Conservation (phyloP, 73 alveolate species). For the Strombidium stylifer region DNA sequence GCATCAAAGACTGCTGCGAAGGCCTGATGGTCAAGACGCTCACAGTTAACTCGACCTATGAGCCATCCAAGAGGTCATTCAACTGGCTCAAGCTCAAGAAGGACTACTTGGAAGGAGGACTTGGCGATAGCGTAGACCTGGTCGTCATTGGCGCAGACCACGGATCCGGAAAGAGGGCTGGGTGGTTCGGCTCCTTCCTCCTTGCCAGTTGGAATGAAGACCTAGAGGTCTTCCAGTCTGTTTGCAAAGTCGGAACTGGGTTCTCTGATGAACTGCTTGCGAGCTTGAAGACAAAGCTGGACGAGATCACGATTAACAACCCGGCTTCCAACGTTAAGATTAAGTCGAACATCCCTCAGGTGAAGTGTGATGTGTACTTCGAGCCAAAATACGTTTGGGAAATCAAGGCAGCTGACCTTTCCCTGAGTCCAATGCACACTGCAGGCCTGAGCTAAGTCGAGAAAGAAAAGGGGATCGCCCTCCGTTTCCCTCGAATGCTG, state of each 20-base stretch:
- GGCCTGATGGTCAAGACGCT: conserved; percentile 99
- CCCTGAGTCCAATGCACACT: conserved; percentile 96
- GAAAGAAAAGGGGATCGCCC: conserved; percentile 96
- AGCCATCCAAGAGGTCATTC: conserved; percentile 98
- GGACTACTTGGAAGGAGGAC: conserved; percentile 89
- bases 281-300: conserved; percentile 58
- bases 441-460: conserved; percentile 86
- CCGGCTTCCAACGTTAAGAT: conserved; percentile 70
- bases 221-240: conserved; percentile 92
- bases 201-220: conserved; percentile 98
- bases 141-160: conserved; percentile 99
- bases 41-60: conserved; percentile 93
- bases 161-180: conserved; percentile 99
- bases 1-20: conserved; percentile 93
- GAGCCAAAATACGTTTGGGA: conserved; percentile 96
- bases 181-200: conserved; percentile 98
- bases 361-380: conserved; percentile 93
- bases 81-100: conserved; percentile 99
- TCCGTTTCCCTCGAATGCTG: conserved; percentile 98
- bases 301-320: conserved; percentile 66
- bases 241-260: conserved; percentile 97
- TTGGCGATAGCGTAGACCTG: conserved; percentile 98
- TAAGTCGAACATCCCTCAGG: conserved; percentile 75
- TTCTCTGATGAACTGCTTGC: conserved; percentile 84
- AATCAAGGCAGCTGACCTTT: conserved; percentile 97